Evolutionary conservation across 192 early-diverging fungal species (phyloP).

Genomic region (Coemansia reversa): DNA sequence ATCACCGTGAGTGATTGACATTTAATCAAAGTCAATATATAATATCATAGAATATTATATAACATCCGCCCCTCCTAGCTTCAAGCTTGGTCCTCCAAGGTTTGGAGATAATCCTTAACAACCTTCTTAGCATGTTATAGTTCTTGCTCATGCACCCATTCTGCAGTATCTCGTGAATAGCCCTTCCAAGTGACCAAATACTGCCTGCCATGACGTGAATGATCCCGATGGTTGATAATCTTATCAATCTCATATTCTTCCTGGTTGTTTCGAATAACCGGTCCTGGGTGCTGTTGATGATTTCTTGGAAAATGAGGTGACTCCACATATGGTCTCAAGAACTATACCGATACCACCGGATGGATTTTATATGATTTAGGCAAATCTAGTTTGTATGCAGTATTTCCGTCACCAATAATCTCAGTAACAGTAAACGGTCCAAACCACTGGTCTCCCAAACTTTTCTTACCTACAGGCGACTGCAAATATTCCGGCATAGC

Average conservation of each 20-base stretch:
- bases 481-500: conserved; percentile 2
- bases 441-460: conserved; percentile 1
- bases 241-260: neutral
- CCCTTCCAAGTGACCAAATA: neutral
- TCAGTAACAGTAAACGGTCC: conserved; percentile 2
- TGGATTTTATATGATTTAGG: neutral
- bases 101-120: neutral
- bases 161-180: neutral
- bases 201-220: neutral
- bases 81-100: conserved; percentile 1
- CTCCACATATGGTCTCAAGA: neutral
- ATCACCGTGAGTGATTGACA: too few relatives aligned
- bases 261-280: neutral
- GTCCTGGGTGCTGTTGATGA: neutral
- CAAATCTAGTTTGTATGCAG: neutral
- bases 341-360: neutral
- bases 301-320: neutral
- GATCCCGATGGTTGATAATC: neutral
- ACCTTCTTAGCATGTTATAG: neutral
- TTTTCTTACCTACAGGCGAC: neutral
- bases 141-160: neutral
- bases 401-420: neutral
- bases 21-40: too few relatives aligned
- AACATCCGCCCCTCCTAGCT: conserved; percentile 5
- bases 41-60: too few relatives aligned